Evolutionary conservation across 768 basidiomycete genomes (phyloP), one percentile per base, ranked within the genome.

Genomic region (Russula sp.): DNA sequence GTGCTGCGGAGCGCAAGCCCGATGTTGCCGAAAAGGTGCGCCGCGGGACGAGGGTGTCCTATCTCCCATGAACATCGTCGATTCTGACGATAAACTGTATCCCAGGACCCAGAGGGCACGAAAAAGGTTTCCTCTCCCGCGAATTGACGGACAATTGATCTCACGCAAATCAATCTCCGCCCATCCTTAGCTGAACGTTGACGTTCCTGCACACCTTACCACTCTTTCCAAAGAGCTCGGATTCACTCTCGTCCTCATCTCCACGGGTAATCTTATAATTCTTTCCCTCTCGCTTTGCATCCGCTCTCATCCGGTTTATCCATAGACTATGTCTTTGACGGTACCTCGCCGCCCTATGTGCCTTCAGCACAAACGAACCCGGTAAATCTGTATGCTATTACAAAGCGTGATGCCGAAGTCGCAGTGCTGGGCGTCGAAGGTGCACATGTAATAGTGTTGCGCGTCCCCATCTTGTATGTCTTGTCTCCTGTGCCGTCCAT

Each of bases 311-410:
- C 20, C 24, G 8, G 49, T n/a, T 24, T 44, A 3, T 44, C 32
- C 13, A 57, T 49, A 88, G 94, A 99, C 75, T 98, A 98, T 76
- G 94, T 99, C 18, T 98, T 98, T 72, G 92, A 95, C 67, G 96
- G 96, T 1, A 87, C 83, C n/a, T 86, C 87, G 1, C 92, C 96
- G 3, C 94, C 94, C 0, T 99, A 99, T 77, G 80, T 83, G 7
- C 88, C 92, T 0, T 79, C 80, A 8, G 84, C 88, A 16, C 71
- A 75, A 36, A 84, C 92, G 14, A 92, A 94, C 71, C 96, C 96
- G 0, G 76, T 98, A 40, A 90, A 99, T 60, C 77, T 90, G 18
- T 99, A 99, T 72, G 96, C 93, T 1, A 76, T 81, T 69, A 89
- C 90, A 3, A 99, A 99, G 75, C 81, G 87, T 40, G 90, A 87